Percentiles rank a stretch among this genome's conserved stretches.
Evolutionary conservation across 441 rosid genomes (phyloP).

Genomic region (Pelargonium myrrhifolium): DNA sequence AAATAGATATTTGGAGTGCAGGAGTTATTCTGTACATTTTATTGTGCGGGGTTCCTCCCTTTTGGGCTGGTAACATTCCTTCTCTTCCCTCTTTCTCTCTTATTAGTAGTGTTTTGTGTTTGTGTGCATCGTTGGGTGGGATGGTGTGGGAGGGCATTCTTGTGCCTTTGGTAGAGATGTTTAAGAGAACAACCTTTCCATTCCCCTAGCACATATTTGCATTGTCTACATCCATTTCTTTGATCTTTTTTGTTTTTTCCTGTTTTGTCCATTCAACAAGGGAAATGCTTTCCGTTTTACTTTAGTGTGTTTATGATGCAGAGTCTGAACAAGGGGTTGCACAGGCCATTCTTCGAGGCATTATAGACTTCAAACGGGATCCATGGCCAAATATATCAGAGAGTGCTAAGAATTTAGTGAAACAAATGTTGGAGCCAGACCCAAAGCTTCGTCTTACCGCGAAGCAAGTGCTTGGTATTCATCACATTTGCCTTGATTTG

Average conservation of each 20-base stretch:
- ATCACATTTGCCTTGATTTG: conserved; percentile 14
- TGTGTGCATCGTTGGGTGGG: background rate
- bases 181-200: too few relatives aligned
- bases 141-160: too few relatives aligned
- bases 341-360: conserved; percentile 92
- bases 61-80: conserved; percentile 82
- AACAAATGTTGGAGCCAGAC: conserved; percentile 96
- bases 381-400: conserved; percentile 98
- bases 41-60: conserved; percentile 94
- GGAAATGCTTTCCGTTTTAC: conserved; percentile 7
- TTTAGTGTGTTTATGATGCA: conserved; percentile 27
- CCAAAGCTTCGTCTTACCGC: conserved; percentile 87
- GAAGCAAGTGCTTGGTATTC: conserved; percentile 86
- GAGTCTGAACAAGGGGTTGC: conserved; percentile 99
- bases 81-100: conserved; percentile 1
- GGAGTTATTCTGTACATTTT: conserved; percentile 94
- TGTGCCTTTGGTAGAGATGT: too few relatives aligned
- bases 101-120: background rate
- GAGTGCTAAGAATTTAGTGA: conserved; percentile 76
- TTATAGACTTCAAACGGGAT: conserved; percentile 91
- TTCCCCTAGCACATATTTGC: background rate
- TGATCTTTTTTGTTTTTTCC: background rate
- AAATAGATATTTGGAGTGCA: conserved; percentile 99
- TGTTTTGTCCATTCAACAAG: conserved; percentile 8
- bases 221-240: background rate